These are phyloP conservation scores for Venturia aucupariae DNA, from an alignment of 2,329 filamentous ascomycete genomes.

Conservation along the genomic window DNA sequence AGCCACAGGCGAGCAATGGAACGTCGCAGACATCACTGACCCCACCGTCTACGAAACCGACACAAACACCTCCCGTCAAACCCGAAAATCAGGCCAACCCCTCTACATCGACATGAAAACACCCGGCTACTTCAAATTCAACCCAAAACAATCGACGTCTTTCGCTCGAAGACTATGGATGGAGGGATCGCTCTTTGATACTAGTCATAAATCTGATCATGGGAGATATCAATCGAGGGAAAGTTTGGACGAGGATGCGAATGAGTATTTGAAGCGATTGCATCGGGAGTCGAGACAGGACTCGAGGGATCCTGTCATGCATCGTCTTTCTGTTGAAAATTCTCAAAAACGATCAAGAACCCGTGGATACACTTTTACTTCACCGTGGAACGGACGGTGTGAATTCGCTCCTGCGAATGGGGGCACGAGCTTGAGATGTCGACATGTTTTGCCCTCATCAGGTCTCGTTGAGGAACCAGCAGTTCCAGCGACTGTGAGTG, in stretches of 20 bases:
- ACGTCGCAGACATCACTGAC: constrained; percentile 40
- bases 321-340: not conserved
- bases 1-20: constrained; percentile 40
- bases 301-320: not conserved
- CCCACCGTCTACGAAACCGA: constrained; percentile 35
- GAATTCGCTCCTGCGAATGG: constrained; percentile 72
- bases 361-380: constrained; percentile 62
- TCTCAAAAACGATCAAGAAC: constrained; percentile 38
- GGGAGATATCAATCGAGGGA: constrained; percentile 19
- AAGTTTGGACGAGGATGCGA: not conserved
- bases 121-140: constrained; percentile 49
- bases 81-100: constrained; percentile 12
- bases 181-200: constrained; percentile 29
- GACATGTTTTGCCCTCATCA: constrained; percentile 16
- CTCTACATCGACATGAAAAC: constrained; percentile 27
- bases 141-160: constrained; percentile 7
- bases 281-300: not conserved
- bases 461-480: constrained; percentile 18
- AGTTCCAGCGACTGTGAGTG: constrained; percentile 51
- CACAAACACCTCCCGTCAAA: constrained; percentile 21
- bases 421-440: constrained; percentile 57
- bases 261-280: not conserved
- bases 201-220: constrained; percentile 30
- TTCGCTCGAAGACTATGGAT: constrained; percentile 40
- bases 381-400: constrained; percentile 80